phyloP scores from a whole-genome alignment of 2,329 filamentous ascomycete genomes.

The Aspergillus luchuensis region DNA sequence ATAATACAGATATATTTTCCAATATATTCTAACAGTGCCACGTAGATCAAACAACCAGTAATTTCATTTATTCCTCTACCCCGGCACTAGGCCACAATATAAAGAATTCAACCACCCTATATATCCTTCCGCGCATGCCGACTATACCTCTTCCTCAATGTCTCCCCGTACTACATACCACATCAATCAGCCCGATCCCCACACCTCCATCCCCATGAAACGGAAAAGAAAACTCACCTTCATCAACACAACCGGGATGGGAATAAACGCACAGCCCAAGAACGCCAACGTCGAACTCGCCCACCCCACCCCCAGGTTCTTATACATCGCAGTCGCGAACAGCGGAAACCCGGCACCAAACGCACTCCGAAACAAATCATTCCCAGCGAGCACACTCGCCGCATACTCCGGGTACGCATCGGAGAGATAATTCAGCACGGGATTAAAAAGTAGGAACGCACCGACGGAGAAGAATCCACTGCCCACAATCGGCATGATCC shows the following conservation, averaged over 20 bases:
- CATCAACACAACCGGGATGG: conserved; percentile 4
- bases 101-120: background rate
- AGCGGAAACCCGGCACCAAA: conserved; percentile 26
- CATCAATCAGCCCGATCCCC: background rate
- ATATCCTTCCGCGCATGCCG: conserved; percentile 8
- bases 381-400: conserved; percentile 70
- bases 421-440: conserved; percentile 72
- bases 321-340: conserved; percentile 32
- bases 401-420: conserved; percentile 70
- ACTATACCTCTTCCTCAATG: conserved; percentile 2
- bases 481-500: conserved; percentile 67
- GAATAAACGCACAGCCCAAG: background rate
- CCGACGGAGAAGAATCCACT: conserved; percentile 66
- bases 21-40: too few species aligned
- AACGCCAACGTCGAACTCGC: conserved; percentile 8
- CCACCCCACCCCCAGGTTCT: conserved; percentile 23
- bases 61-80: too few species aligned
- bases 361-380: conserved; percentile 69
- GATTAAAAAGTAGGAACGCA: conserved; percentile 70
- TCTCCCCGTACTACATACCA: background rate
- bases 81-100: too few species aligned
- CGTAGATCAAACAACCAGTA: too few species aligned
- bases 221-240: background rate
- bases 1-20: too few species aligned
- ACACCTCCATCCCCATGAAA: too few species aligned